These are phyloP conservation scores for Deuterostichococcus epilithicus DNA, from an alignment of 139 green algal genomes.

Conservation along the genomic window DNA sequence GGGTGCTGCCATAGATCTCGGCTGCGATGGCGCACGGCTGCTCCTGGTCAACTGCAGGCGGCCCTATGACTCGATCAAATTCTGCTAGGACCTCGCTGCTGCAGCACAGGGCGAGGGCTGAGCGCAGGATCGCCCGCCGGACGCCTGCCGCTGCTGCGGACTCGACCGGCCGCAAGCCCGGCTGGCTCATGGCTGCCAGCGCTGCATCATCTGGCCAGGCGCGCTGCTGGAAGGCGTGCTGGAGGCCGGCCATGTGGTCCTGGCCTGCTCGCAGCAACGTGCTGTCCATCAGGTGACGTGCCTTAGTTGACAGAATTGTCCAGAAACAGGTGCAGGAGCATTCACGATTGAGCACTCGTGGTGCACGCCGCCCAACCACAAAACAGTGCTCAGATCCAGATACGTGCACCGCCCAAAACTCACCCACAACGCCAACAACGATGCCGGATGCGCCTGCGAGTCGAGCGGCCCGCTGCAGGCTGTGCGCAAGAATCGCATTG, in stretches of 20 bases:
- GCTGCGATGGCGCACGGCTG: conserved; percentile 1
- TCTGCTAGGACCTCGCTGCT: not conserved
- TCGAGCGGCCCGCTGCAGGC: not conserved
- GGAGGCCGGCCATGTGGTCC: conserved; percentile 27
- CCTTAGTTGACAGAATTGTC: too few species aligned
- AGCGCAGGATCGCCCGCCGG: not conserved
- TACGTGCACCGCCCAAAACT: too few species aligned
- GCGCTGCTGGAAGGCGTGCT: conserved; percentile 12
- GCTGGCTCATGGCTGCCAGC: not conserved
- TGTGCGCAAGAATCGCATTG: not conserved
- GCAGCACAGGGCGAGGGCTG: not conserved
- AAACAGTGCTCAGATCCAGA: too few species aligned
- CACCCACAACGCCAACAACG: not conserved
- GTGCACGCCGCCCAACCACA: too few species aligned
- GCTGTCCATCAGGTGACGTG: too few species aligned
- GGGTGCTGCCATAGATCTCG: conserved; percentile 32
- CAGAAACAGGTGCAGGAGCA: too few species aligned
- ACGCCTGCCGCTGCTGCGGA: not conserved
- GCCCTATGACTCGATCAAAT: not conserved
- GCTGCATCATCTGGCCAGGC: conserved; percentile 9
- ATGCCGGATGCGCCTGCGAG: not conserved
- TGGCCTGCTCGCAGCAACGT: not conserved
- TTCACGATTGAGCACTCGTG: too few species aligned
- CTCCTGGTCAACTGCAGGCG: not conserved
- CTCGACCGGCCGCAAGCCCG: not conserved